phyloP scores from a whole-genome alignment of 805 yeast species.

The Kuraishia hungarica region DNA sequence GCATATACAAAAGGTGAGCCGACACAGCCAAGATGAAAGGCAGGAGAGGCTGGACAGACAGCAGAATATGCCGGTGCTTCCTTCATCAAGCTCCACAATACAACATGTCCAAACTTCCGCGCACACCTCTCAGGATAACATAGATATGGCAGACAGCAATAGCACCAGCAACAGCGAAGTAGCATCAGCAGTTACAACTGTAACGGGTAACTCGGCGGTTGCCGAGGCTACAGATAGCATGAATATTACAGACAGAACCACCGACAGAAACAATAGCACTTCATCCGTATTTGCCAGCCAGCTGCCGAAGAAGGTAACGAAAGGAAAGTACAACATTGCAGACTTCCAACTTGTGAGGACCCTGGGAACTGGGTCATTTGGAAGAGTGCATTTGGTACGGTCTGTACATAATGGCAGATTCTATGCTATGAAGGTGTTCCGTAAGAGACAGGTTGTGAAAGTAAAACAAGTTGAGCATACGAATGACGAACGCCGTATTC shows the following conservation, averaged over 20 bases:
- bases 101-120: not conserved
- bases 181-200: not conserved
- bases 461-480: constrained; percentile 61
- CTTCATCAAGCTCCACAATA: not conserved
- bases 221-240: not conserved
- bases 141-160: not conserved
- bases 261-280: not conserved
- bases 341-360: constrained; percentile 52
- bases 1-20: not conserved
- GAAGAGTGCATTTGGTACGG: constrained; percentile 49
- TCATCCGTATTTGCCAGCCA: not conserved
- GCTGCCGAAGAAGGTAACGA: constrained; percentile 24
- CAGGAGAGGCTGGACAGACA: not conserved
- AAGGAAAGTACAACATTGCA: constrained; percentile 46
- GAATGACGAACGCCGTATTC: constrained; percentile 53
- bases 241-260: not conserved
- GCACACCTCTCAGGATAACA: not conserved
- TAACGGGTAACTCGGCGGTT: not conserved
- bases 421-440: constrained; percentile 52
- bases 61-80: not conserved
- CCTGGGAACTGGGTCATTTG: constrained; percentile 54
- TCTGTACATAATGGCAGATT: constrained; percentile 51
- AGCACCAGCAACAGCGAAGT: not conserved
- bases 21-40: not conserved
- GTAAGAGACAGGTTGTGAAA: constrained; percentile 47